A percentile compares a stretch with the other conserved stretches of the same genome.
Conservation (phyloP, 768 basidiomycete genomes). For the Pholiota microspora region DNA sequence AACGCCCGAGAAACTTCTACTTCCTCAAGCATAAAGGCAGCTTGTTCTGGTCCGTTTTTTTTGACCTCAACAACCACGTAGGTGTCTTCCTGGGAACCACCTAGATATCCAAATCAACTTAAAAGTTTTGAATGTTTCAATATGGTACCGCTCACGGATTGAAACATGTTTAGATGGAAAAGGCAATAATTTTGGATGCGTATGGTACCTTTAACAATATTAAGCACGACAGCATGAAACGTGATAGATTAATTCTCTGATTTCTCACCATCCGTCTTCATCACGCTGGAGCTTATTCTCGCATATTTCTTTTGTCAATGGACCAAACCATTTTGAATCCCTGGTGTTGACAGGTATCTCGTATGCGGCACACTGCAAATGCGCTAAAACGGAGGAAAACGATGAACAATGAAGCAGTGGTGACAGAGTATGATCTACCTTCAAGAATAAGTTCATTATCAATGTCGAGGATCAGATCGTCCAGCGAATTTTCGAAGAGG, state of each 20-base stretch:
- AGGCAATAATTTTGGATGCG: slow-evolving; percentile 76
- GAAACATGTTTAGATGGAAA: slow-evolving; percentile 71
- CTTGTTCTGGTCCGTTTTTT: slow-evolving; percentile 27
- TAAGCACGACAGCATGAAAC: background rate
- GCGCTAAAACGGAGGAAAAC: slow-evolving; percentile 39
- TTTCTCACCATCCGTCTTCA: slow-evolving; percentile 72
- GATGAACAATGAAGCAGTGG: background rate
- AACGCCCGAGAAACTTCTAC: slow-evolving; percentile 79
- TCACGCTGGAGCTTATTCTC: slow-evolving; percentile 59
- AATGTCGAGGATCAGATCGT: slow-evolving; percentile 69
- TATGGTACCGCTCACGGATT: slow-evolving; percentile 44
- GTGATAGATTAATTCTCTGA: background rate
- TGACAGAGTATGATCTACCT: slow-evolving; percentile 35
- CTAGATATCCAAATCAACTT: slow-evolving; percentile 20
- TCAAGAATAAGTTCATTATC: slow-evolving; percentile 76
- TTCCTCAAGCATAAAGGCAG: slow-evolving; percentile 65
- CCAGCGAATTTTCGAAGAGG: slow-evolving; percentile 59
- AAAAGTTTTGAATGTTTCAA: background rate
- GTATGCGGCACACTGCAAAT: slow-evolving; percentile 83
- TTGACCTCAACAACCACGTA: slow-evolving; percentile 73
- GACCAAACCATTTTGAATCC: slow-evolving; percentile 77
- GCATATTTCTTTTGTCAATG: slow-evolving; percentile 56
- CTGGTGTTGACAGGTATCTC: slow-evolving; percentile 77
- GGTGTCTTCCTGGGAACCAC: slow-evolving; percentile 72
- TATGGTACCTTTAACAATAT: slow-evolving; percentile 68